A percentile compares a stretch with the other conserved stretches of the same genome.
Evolutionary conservation across 129 eudicot species (phyloP).

Genomic region (Artemisia tridentata): DNA sequence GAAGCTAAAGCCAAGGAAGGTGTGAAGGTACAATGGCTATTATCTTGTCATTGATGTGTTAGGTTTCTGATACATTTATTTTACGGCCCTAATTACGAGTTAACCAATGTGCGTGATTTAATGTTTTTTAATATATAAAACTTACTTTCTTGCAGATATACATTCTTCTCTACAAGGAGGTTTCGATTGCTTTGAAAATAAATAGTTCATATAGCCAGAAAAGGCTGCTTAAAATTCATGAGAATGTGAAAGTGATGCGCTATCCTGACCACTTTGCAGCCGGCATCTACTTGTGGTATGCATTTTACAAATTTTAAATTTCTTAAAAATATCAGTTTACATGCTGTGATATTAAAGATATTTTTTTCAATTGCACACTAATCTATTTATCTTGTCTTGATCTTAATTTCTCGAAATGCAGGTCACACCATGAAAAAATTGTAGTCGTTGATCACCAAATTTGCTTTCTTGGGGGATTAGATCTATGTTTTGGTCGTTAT

Average conservation of each 20-base stretch:
- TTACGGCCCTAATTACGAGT: neutral
- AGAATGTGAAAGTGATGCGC: conserved; percentile 85
- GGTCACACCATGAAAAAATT: conserved; percentile 98
- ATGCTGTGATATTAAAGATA: conserved; percentile 4
- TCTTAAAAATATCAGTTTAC: conserved; percentile 5
- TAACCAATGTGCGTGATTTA: neutral
- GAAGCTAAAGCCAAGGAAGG: conserved; percentile 97
- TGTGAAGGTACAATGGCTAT: conserved; percentile 61
- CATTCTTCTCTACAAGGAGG: conserved; percentile 97
- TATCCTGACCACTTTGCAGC: conserved; percentile 90
- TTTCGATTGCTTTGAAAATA: conserved; percentile 88
- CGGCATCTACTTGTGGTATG: conserved; percentile 88
- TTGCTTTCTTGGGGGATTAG: conserved; percentile 91
- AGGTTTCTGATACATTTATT: neutral
- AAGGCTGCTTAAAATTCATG: conserved; percentile 79
- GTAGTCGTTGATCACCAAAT: conserved; percentile 83
- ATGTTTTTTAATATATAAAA: conserved; percentile 2
- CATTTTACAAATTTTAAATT: conserved; percentile 8
- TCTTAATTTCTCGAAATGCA: conserved; percentile 31
- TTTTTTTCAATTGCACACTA: neutral
- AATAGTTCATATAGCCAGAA: conserved; percentile 90
- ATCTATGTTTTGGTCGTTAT: conserved; percentile 97
- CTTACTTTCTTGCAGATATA: conserved; percentile 58
- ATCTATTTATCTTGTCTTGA: conserved; percentile 11
- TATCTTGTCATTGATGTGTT: neutral